Percentiles rank a stretch among this genome's conserved stretches.
phyloP scores from a whole-genome alignment of 176 grass and related monocot genomes.

The Bonia amplexicaulis region DNA sequence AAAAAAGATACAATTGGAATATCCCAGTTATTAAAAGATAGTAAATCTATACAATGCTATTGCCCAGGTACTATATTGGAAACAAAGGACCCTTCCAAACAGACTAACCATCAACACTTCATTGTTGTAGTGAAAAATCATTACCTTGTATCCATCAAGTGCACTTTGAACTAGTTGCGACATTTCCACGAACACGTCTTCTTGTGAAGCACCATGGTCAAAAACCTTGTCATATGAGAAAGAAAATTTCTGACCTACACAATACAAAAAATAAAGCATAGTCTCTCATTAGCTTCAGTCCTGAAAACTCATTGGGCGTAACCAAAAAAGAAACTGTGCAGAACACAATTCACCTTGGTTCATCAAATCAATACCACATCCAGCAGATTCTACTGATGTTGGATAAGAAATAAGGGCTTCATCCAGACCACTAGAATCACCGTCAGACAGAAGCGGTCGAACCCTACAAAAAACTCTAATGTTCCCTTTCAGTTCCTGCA shows the following conservation, averaged over 20 bases:
- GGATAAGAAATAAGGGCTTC: slow-evolving; percentile 71
- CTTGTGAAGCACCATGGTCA: slow-evolving; percentile 62
- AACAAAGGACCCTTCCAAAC: neutral
- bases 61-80: neutral
- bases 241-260: slow-evolving; percentile 62
- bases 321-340: neutral
- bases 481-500: slow-evolving; percentile 95
- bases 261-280: slow-evolving; percentile 14
- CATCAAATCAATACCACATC: slow-evolving; percentile 67
- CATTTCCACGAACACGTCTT: slow-evolving; percentile 94
- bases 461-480: slow-evolving; percentile 97
- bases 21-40: neutral
- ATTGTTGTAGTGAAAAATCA: neutral
- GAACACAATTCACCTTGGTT: slow-evolving; percentile 46
- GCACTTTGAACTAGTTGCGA: slow-evolving; percentile 92
- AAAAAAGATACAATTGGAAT: neutral
- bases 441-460: slow-evolving; percentile 51
- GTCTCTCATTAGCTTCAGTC: neutral
- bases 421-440: slow-evolving; percentile 43
- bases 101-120: neutral
- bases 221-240: slow-evolving; percentile 98
- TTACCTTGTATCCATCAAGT: slow-evolving; percentile 95
- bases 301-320: neutral
- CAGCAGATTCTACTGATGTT: slow-evolving; percentile 59
- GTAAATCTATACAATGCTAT: neutral